Evolutionary conservation across 768 basidiomycete genomes (phyloP), one percentile per base, ranked within the genome.

Genomic region (Boletus sp.): DNA sequence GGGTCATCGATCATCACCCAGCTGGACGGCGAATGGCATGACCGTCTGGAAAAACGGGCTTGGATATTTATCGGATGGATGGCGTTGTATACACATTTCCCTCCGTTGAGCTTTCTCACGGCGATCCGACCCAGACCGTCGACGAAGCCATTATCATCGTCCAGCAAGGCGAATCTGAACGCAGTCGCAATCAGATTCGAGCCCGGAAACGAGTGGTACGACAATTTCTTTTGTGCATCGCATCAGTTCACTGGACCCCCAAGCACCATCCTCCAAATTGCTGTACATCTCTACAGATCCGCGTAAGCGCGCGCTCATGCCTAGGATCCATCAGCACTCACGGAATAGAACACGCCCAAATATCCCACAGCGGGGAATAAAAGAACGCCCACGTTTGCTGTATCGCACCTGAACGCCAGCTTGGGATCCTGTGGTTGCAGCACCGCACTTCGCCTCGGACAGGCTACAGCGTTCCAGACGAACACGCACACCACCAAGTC

Each of bases 361-460:
- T 27, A 39, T 50, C 25, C 30, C 37, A 33, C 23, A 8, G 7
- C 21, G 11, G 7, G 37, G 7, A 30, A 25, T 25, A 25, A 25
- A 25, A 25, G 25, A 27, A 9, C 19, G 46, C 11, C 27, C 32
- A 15, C 40, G 9, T 37, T 43, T 40, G 49, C 48, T 19, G 53
- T 21, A 19, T 30, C 33, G 44, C 40, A 25, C 45, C 15, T 47
- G 38, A 43, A 45, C 30, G 23, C 33, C n/a, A n/a, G n/a, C 55
- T 44, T 25, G 11, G 30, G 42, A 47, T 44, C 39, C 62, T 47
- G 49, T 55, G 19, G 19, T 7, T 25, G 11, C 37, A 41, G 41
- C 46, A 45, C 52, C 37, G 43, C 47, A 47, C 40, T 59, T 62
- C 63, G 27, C 63, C 60, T 64, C 64, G 64, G 63, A 64, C 39